Percentiles rank a stretch among this genome's conserved stretches.
These are phyloP conservation scores for Neonectria hederae DNA, from an alignment of 2,329 filamentous ascomycete genomes.

Conservation along the genomic window DNA sequence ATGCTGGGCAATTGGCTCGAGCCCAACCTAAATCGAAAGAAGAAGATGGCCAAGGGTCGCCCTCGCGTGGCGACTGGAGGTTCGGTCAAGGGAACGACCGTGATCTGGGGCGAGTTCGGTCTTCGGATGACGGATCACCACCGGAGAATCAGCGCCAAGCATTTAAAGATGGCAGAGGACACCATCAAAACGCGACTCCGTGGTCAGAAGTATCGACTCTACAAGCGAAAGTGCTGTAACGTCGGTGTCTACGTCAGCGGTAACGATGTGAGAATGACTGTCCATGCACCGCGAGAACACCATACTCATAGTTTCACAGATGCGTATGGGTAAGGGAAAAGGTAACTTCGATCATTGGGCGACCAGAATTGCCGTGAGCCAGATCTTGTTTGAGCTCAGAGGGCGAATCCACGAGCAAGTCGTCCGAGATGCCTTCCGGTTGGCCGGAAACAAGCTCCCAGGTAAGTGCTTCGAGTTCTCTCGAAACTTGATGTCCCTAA, in stretches of 20 bases:
- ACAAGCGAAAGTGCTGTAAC: conserved; percentile 90
- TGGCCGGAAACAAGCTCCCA: conserved; percentile 95
- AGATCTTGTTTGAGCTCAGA: conserved; percentile 91
- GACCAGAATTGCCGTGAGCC: conserved; percentile 86
- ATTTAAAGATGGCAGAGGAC: conserved; percentile 91
- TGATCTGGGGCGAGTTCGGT: conserved; percentile 96
- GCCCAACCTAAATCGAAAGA: conserved; percentile 78
- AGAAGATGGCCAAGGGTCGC: conserved; percentile 91
- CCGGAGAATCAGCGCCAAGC: conserved; percentile 85
- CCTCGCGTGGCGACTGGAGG: conserved; percentile 90
- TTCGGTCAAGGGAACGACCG: conserved; percentile 89
- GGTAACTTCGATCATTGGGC: conserved; percentile 98
- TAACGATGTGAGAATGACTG: conserved; percentile 74
- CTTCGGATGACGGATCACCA: conserved; percentile 94
- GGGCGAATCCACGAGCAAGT: conserved; percentile 95
- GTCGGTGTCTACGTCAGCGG: conserved; percentile 95
- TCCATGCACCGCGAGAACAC: conserved; percentile 8
- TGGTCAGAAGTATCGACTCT: conserved; percentile 91
- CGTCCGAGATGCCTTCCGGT: conserved; percentile 88
- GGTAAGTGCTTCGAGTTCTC: conserved; percentile 62
- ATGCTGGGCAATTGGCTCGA: conserved; percentile 80
- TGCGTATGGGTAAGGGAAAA: conserved; percentile 99
- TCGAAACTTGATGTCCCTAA: conserved; percentile 32
- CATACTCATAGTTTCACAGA: conserved; percentile 54
- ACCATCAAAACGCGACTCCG: conserved; percentile 89